Percentiles rank a stretch among this genome's conserved stretches.
phyloP scores from a whole-genome alignment of 1,284 basidiomycete genomes.

The Papiliotrema fonsecae region DNA sequence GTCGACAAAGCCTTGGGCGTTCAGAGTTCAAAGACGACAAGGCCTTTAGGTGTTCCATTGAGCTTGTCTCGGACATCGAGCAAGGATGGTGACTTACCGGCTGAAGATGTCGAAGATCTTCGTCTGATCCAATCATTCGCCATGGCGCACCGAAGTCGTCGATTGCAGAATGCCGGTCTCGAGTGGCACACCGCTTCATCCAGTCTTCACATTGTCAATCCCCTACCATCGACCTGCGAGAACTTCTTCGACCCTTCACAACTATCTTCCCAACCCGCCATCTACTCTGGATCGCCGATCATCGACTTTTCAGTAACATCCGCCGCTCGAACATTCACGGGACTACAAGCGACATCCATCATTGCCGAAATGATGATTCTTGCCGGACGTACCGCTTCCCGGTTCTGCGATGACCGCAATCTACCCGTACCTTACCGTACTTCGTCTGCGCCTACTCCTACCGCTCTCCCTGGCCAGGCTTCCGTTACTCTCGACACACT shows the following conservation, averaged over 20 bases:
- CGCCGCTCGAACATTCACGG: neutral
- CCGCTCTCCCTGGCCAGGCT: conserved; percentile 7
- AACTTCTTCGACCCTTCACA: conserved; percentile 20
- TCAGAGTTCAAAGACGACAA: conserved; percentile 8
- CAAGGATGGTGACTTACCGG: neutral
- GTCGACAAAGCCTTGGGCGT: conserved; percentile 59
- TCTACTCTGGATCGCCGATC: conserved; percentile 59
- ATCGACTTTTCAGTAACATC: conserved; percentile 52
- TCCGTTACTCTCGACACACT: conserved; percentile 27
- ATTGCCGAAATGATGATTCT: conserved; percentile 82
- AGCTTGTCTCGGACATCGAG: neutral
- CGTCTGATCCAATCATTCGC: conserved; percentile 47
- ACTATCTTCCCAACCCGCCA: conserved; percentile 34
- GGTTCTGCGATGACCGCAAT: conserved; percentile 60
- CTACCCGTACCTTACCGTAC: conserved; percentile 66
- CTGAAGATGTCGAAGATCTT: conserved; percentile 46
- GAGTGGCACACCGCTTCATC: conserved; percentile 22
- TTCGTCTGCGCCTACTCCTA: conserved; percentile 44
- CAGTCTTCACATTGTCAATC: conserved; percentile 12
- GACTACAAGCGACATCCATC: conserved; percentile 39
- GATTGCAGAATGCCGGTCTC: conserved; percentile 26
- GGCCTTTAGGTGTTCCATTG: conserved; percentile 29
- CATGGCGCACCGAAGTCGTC: conserved; percentile 23
- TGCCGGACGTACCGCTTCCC: conserved; percentile 71
- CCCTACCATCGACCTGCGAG: conserved; percentile 1